Evolutionary conservation across 371 early-diverging fungal genomes (phyloP).

Genomic region (Batkoa obscura): DNA sequence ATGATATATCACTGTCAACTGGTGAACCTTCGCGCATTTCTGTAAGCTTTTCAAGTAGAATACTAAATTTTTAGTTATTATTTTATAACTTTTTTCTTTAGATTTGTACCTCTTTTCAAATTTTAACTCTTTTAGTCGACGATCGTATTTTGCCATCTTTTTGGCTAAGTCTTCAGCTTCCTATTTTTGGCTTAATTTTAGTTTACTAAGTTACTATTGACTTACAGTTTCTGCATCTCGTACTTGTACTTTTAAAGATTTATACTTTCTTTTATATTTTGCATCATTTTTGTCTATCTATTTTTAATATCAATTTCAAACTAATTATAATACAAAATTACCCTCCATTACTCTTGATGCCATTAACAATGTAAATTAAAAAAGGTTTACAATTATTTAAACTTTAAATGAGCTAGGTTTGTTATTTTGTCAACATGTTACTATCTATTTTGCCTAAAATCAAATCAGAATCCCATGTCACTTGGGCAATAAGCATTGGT

Average conservation of each 20-base stretch:
- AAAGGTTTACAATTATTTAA: too few relatives aligned
- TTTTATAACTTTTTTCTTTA: too few relatives aligned
- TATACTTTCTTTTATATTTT: constrained; percentile 7
- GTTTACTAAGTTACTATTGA: too few relatives aligned
- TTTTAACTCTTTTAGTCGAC: background rate
- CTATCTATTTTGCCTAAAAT: too few relatives aligned
- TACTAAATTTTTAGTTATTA: background rate
- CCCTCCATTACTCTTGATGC: too few relatives aligned
- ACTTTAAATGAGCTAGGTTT: too few relatives aligned
- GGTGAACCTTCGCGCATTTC: background rate
- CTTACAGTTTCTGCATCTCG: background rate
- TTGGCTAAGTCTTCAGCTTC: constrained; percentile 4
- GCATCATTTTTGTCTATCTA: constrained; percentile 1
- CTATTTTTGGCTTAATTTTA: background rate
- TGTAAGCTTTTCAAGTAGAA: constrained; percentile 1
- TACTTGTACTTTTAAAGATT: background rate
- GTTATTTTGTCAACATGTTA: too few relatives aligned
- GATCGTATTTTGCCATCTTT: background rate
- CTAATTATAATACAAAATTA: too few relatives aligned
- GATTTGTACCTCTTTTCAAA: constrained; percentile 1
- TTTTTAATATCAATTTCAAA: too few relatives aligned
- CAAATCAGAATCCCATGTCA: too few relatives aligned
- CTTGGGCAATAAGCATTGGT: too few relatives aligned
- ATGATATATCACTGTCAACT: background rate
- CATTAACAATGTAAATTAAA: too few relatives aligned